A percentile compares a stretch with the other conserved stretches of the same genome.
phyloP scores from a whole-genome alignment of 139 green algal species.

The Coelastrella sp. region DNA sequence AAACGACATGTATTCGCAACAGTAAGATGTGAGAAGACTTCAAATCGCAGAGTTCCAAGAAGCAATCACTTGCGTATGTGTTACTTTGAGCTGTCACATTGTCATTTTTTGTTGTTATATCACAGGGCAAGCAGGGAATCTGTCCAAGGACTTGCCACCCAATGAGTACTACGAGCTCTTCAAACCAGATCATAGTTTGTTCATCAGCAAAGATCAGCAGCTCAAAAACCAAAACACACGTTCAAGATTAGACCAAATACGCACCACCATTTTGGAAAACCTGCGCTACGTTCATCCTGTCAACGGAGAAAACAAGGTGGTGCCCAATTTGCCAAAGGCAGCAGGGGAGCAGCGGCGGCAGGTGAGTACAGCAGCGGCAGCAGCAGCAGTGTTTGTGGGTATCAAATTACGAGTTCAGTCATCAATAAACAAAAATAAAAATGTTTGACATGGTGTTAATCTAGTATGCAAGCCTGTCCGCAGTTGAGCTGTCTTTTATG shows the following conservation, averaged over 20 bases:
- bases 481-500: too few species aligned
- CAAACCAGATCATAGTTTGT: conserved; percentile 76
- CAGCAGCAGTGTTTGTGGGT: too few species aligned
- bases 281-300: conserved; percentile 23
- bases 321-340: conserved; percentile 8
- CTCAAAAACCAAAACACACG: conserved; percentile 34
- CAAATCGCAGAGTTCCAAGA: too few species aligned
- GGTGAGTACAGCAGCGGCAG: too few species aligned
- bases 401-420: too few species aligned
- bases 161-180: conserved; percentile 96
- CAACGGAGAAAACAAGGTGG: background rate
- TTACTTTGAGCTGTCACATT: background rate
- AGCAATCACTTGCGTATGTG: too few species aligned
- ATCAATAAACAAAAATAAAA: too few species aligned
- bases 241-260: conserved; percentile 19
- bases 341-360: conserved; percentile 21
- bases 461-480: too few species aligned
- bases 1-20: too few species aligned
- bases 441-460: too few species aligned
- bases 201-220: conserved; percentile 54
- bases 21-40: too few species aligned
- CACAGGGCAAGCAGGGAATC: conserved; percentile 55
- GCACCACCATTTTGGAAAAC: conserved; percentile 22
- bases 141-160: conserved; percentile 85
- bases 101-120: background rate